These are phyloP conservation scores for Comarum palustre DNA, from an alignment of 306 rosid species.

Conservation along the genomic window DNA sequence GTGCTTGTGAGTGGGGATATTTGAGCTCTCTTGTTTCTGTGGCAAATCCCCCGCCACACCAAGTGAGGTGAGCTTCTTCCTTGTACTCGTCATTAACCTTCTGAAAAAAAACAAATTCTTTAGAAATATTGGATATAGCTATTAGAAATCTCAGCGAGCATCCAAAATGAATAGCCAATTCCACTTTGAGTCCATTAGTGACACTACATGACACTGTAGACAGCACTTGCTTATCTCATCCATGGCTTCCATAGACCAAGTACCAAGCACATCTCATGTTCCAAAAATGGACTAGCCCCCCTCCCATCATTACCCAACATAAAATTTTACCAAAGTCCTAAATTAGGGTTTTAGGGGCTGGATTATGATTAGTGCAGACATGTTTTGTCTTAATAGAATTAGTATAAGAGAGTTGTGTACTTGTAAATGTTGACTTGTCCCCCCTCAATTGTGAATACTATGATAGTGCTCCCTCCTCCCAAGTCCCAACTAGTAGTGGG, in stretches of 20 bases:
- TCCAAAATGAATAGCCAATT: conserved; percentile 60
- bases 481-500: conserved; percentile 19
- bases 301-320: not conserved
- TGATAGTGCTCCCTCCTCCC: conserved; percentile 50
- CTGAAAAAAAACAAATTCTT: not conserved
- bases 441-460: conserved; percentile 19
- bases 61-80: conserved; percentile 11
- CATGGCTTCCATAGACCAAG: not conserved
- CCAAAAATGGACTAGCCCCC: not conserved
- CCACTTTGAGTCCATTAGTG: conserved; percentile 47
- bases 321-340: conserved; percentile 17
- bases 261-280: not conserved
- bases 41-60: conserved; percentile 12
- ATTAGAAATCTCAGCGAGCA: conserved; percentile 32
- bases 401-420: conserved; percentile 17
- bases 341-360: conserved; percentile 29
- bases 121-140: not conserved
- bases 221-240: conserved; percentile 20
- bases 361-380: conserved; percentile 36
- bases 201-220: conserved; percentile 3
- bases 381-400: not conserved
- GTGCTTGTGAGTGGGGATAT: not conserved
- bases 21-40: not conserved
- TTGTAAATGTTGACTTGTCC: conserved; percentile 34
- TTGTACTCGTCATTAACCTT: conserved; percentile 1